phyloP scores from a whole-genome alignment of 768 basidiomycete species.

The Boletus rex-veris region DNA sequence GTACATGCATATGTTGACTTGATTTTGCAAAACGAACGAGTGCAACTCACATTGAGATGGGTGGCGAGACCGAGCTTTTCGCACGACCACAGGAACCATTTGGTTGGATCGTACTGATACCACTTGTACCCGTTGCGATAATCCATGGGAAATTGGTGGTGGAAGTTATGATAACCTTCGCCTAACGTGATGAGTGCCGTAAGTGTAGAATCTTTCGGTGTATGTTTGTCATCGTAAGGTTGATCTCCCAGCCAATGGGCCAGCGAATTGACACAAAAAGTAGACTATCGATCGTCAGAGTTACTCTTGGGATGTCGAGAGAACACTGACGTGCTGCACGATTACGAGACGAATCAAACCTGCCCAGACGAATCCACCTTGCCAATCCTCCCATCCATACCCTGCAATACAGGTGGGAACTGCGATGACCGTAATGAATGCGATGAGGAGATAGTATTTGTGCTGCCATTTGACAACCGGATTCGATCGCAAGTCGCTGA shows the following conservation, averaged over 20 bases:
- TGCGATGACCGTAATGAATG: conserved; percentile 61
- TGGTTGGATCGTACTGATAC: conserved; percentile 86
- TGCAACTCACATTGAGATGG: conserved; percentile 46
- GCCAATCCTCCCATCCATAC: conserved; percentile 25
- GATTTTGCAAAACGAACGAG: background rate
- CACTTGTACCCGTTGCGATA: conserved; percentile 89
- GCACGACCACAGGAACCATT: conserved; percentile 69
- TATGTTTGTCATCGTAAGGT: conserved; percentile 90
- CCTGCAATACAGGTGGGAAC: conserved; percentile 50
- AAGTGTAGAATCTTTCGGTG: conserved; percentile 81
- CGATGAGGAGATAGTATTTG: conserved; percentile 62
- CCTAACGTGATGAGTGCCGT: conserved; percentile 89
- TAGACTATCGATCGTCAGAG: conserved; percentile 48
- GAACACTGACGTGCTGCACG: conserved; percentile 69
- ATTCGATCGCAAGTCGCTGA: conserved; percentile 77
- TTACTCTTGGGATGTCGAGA: background rate
- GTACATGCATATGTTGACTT: background rate
- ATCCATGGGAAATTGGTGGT: conserved; percentile 93
- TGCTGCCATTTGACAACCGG: conserved; percentile 82
- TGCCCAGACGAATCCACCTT: conserved; percentile 30
- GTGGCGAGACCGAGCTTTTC: conserved; percentile 43
- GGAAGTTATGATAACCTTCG: conserved; percentile 97
- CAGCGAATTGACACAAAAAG: conserved; percentile 91
- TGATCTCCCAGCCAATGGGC: conserved; percentile 91
- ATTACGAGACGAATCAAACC: conserved; percentile 56